phyloP scores from a whole-genome alignment of 805 yeast species.

The Metschnikowia drakensbergensis region DNA sequence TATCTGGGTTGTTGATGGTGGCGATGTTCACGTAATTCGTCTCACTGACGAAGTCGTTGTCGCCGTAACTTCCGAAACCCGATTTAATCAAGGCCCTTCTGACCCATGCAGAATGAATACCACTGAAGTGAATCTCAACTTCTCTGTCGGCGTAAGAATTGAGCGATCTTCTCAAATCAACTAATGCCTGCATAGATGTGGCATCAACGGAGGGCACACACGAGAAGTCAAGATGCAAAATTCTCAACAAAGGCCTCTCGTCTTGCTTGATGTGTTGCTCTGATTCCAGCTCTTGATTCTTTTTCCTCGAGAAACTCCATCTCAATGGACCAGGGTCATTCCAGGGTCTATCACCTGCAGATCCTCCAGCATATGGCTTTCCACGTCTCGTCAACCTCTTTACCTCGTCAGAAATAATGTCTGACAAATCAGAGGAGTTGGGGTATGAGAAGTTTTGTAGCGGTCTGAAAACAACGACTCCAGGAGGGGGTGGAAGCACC shows the following conservation, averaged over 20 bases:
- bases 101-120: slow-evolving; percentile 83
- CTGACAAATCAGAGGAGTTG: slow-evolving; percentile 71
- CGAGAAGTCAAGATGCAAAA: slow-evolving; percentile 78
- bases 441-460: slow-evolving; percentile 79
- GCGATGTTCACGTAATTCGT: slow-evolving; percentile 41
- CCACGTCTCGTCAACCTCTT: slow-evolving; percentile 61
- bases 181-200: slow-evolving; percentile 73
- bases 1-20: slow-evolving; percentile 24
- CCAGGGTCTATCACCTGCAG: slow-evolving; percentile 77
- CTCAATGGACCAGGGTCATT: slow-evolving; percentile 74
- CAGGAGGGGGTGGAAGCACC: slow-evolving; percentile 81
- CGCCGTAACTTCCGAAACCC: slow-evolving; percentile 67
- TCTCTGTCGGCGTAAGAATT: slow-evolving; percentile 73
- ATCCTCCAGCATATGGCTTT: slow-evolving; percentile 32
- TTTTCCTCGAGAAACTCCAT: slow-evolving; percentile 23
- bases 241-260: slow-evolving; percentile 60
- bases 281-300: slow-evolving; percentile 5
- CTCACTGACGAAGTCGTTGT: slow-evolving; percentile 36
- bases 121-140: slow-evolving; percentile 87
- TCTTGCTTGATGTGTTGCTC: slow-evolving; percentile 29
- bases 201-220: slow-evolving; percentile 73
- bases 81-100: slow-evolving; percentile 68
- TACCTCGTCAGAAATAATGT: slow-evolving; percentile 63
- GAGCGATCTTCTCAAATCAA: slow-evolving; percentile 70
- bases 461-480: slow-evolving; percentile 81